A percentile compares a stretch with the other conserved stretches of the same genome.
Evolutionary conservation across 169 alveolate species (phyloP).

Genomic region (Theileria orientalis): DNA sequence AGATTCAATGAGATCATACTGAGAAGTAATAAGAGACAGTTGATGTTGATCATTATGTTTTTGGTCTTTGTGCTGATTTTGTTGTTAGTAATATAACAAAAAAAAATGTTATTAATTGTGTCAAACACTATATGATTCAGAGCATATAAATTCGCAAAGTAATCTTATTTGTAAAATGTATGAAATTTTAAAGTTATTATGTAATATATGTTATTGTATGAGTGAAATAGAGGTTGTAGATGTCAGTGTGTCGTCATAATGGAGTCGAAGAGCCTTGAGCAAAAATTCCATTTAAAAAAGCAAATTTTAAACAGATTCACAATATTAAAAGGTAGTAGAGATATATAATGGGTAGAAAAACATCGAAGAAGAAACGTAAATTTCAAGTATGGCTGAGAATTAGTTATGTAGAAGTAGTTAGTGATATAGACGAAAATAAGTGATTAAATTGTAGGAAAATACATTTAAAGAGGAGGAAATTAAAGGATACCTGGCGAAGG

Average conservation of each 20-base stretch:
- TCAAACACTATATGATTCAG: not conserved
- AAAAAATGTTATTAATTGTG: constrained; percentile 27
- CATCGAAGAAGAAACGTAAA: constrained; percentile 7
- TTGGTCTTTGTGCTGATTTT: constrained; percentile 60
- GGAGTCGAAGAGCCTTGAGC: too few relatives aligned
- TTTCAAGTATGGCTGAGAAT: too few relatives aligned
- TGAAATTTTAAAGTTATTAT: too few relatives aligned
- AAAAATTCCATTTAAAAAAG: too few relatives aligned
- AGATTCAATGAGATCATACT: constrained; percentile 54
- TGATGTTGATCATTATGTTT: constrained; percentile 59
- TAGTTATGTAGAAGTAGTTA: too few relatives aligned
- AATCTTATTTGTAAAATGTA: too few relatives aligned
- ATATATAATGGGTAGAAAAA: constrained; percentile 5
- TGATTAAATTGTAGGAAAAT: not conserved
- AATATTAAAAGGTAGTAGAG: too few relatives aligned
- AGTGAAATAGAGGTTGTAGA: too few relatives aligned
- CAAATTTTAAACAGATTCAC: too few relatives aligned
- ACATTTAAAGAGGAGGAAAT: constrained; percentile 15
- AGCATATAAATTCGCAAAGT: too few relatives aligned
- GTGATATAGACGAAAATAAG: not conserved
- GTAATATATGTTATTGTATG: too few relatives aligned
- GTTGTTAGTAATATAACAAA: constrained; percentile 24
- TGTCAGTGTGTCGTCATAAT: too few relatives aligned
- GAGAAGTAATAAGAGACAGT: constrained; percentile 66
- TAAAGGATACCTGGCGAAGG: constrained; percentile 4